Base-by-base conservation (phyloP, 495 filamentous ascomycete genomes). In the Thermochaetoides thermophila region DNA sequence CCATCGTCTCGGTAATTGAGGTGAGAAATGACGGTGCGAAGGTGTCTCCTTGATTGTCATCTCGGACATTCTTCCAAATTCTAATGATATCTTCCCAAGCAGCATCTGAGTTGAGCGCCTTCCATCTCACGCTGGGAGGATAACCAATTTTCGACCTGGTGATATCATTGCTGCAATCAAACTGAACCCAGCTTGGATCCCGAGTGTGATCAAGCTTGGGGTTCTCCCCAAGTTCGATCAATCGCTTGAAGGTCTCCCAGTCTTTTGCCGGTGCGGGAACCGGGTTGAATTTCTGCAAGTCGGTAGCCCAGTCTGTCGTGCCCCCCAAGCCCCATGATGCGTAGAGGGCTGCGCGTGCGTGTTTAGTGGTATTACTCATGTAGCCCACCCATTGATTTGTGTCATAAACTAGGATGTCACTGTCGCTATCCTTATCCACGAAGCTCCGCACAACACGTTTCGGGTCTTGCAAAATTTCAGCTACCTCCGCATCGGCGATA, bases 1-100 rank as follows among this genome's bases (percentile, higher is more conserved):
- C 11, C 6, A 43, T 14, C 3, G 39, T 43, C 33, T 83, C 80
- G 5, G 71, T 63, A 39, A 91, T 73, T 5, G 75, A 69, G 45
- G 81, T 82, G 4, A 84, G 53, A 42, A 89, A 84, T 0, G 76
- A 76, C 13, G 4, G 3, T 5, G 15, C 7, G 2, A 4, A 8
- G 24, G 8, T 13, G n/a, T n/a, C n/a, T n/a, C n/a, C n/a, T n/a
- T n/a, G n/a, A n/a, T n/a, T n/a, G n/a, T n/a, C n/a, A n/a, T n/a
- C n/a, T n/a, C n/a, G n/a, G 13, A 27, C 29, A 9, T 40, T 19
- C 5, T 27, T 12, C n/a, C 35, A 45, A 8, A 42, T 33, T 29
- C 29, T 43, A 16, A 52, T 25, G 4, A 34, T 33, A 13, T 48
- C 37, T 2, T 10, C 7, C 40, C 55, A 58, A 5, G 52, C 50